phyloP scores from a whole-genome alignment of 106 monocot species.

The Triglochin maritima region DNA sequence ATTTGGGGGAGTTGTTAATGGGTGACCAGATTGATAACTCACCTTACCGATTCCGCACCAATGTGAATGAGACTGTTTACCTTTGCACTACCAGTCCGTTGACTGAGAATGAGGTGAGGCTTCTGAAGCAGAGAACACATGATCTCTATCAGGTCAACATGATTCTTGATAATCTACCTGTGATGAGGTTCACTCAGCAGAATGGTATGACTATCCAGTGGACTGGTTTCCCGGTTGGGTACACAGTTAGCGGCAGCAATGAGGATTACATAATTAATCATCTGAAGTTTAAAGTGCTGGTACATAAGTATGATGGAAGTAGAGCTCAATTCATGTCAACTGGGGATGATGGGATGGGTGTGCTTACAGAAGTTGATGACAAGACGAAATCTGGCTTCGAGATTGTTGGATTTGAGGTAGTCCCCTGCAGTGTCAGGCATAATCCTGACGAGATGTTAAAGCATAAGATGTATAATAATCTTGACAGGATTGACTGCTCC shows the following conservation, averaged over 20 bases:
- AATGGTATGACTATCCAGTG: constrained; percentile 38
- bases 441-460: constrained; percentile 32
- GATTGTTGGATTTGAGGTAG: constrained; percentile 59
- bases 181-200: constrained; percentile 31
- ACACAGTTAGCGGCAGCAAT: constrained; percentile 11
- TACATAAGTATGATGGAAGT: constrained; percentile 53
- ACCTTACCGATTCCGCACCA: constrained; percentile 37
- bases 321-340: constrained; percentile 26
- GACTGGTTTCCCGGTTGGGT: constrained; percentile 62
- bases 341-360: constrained; percentile 39
- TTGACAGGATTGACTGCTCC: constrained; percentile 31
- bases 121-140: constrained; percentile 40
- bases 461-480: constrained; percentile 29
- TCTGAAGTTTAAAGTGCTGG: constrained; percentile 50
- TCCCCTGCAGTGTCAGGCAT: constrained; percentile 51
- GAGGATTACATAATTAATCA: constrained; percentile 50
- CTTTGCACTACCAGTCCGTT: constrained; percentile 45
- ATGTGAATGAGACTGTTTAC: constrained; percentile 43
- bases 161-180: constrained; percentile 66
- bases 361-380: constrained; percentile 34
- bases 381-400: constrained; percentile 39
- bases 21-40: constrained; percentile 71
- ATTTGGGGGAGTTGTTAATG: constrained; percentile 55
- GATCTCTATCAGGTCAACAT: constrained; percentile 67
- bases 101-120: constrained; percentile 35